Percentiles rank a stretch among this genome's conserved stretches.
Evolutionary conservation across 768 basidiomycete genomes (phyloP).

Genomic region (Rhodotorula toruloides): DNA sequence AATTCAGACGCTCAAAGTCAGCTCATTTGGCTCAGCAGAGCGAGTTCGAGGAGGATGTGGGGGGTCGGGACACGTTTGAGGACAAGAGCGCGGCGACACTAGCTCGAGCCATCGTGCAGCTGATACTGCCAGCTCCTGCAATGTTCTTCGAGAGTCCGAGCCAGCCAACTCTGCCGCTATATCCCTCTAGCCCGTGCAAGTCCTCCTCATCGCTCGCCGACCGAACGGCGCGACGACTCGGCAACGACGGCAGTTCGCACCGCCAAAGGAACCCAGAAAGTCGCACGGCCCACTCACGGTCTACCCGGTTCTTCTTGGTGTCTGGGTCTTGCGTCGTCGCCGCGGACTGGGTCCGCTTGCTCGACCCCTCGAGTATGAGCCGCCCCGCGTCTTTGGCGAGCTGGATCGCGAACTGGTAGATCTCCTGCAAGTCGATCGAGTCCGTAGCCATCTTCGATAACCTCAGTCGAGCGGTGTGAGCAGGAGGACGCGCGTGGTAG

Average conservation of each 20-base stretch:
- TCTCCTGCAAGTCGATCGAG: constrained; percentile 53
- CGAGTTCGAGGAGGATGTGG: background rate
- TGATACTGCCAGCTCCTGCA: too few relatives aligned
- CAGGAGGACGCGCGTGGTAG: background rate
- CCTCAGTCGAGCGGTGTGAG: background rate
- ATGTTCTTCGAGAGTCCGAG: too few relatives aligned
- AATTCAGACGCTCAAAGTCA: background rate
- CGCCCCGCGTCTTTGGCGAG: constrained; percentile 70
- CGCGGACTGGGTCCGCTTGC: constrained; percentile 45
- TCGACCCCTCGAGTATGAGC: constrained; percentile 57
- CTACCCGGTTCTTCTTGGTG: constrained; percentile 90
- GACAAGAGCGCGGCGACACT: too few relatives aligned
- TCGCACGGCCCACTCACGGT: too few relatives aligned
- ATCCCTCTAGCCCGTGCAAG: too few relatives aligned
- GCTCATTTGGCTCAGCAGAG: too few relatives aligned
- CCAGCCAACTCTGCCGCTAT: too few relatives aligned
- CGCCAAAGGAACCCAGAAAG: background rate
- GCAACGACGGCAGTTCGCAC: too few relatives aligned
- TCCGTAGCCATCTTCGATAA: background rate
- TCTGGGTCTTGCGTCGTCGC: constrained; percentile 54
- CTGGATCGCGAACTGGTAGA: constrained; percentile 64
- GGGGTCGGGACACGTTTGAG: too few relatives aligned
- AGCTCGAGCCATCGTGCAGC: too few relatives aligned
- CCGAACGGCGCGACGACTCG: constrained; percentile 21
- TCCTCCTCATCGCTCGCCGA: too few relatives aligned